Evolutionary conservation across 1,284 basidiomycete species (phyloP).

Genomic region (Rhizoctonia solani): DNA sequence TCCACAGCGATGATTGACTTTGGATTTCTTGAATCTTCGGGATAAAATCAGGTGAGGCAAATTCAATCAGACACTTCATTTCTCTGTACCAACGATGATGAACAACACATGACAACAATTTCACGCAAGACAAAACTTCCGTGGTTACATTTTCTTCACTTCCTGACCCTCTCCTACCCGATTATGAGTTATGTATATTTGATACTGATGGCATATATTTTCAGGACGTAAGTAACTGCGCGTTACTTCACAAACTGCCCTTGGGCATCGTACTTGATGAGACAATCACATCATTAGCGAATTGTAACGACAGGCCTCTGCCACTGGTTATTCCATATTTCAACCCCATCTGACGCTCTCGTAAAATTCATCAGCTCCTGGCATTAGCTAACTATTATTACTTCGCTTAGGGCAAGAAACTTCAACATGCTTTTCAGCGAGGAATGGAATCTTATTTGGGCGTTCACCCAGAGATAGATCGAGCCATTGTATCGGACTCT

Average conservation of each 20-base stretch:
- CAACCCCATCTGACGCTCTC: constrained; percentile 27
- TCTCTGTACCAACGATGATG: constrained; percentile 44
- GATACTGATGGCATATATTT: constrained; percentile 26
- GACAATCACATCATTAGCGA: constrained; percentile 30
- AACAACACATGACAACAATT: constrained; percentile 39
- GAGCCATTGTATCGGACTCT: neutral
- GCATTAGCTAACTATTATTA: neutral
- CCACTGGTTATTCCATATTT: constrained; percentile 31
- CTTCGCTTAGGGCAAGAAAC: constrained; percentile 12
- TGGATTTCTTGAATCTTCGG: constrained; percentile 40
- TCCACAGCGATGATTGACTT: no score
- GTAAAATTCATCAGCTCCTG: neutral
- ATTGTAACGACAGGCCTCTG: constrained; percentile 29
- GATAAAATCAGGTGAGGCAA: no score
- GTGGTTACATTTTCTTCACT: constrained; percentile 42
- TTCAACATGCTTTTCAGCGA: constrained; percentile 23
- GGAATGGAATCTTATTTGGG: constrained; percentile 32
- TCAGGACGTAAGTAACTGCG: constrained; percentile 16
- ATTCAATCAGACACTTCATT: constrained; percentile 17
- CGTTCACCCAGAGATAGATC: constrained; percentile 2
- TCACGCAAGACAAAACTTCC: constrained; percentile 43
- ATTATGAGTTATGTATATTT: neutral
- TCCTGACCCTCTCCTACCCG: constrained; percentile 36
- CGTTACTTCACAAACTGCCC: no score
- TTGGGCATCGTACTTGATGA: neutral